Conservation (phyloP, 306 rosid genomes). For the Medicago truncatula region MtrunA17r5.0-ANR NC_053042.1:12541501-12542000, state of each 20-base stretch:
- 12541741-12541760: constrained; percentile 84
- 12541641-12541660: constrained; percentile 15
- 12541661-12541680: constrained; percentile 1
- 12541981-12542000: constrained; percentile 98
- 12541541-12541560: constrained; percentile 95
- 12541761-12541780: constrained; percentile 81
- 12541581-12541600: constrained; percentile 32
- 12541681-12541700: constrained; percentile 29
- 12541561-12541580: constrained; percentile 72
- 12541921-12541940: constrained; percentile 98
- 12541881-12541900: constrained; percentile 26
- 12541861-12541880: constrained; percentile 9
- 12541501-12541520: constrained; percentile 95
- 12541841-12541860: constrained; percentile 6
- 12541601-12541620: not conserved
- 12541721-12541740: constrained; percentile 94
- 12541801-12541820: constrained; percentile 92
- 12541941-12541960: constrained; percentile 99
- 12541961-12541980: constrained; percentile 98
- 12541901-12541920: constrained; percentile 82
- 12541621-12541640: constrained; percentile 2
- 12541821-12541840: constrained; percentile 54
- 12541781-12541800: constrained; percentile 84
- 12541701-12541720: constrained; percentile 87
- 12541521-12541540: constrained; percentile 80